Evolutionary conservation across 129 eudicot genomes (phyloP).

Genomic region (Pseudognaphalium luteoalbum): DNA sequence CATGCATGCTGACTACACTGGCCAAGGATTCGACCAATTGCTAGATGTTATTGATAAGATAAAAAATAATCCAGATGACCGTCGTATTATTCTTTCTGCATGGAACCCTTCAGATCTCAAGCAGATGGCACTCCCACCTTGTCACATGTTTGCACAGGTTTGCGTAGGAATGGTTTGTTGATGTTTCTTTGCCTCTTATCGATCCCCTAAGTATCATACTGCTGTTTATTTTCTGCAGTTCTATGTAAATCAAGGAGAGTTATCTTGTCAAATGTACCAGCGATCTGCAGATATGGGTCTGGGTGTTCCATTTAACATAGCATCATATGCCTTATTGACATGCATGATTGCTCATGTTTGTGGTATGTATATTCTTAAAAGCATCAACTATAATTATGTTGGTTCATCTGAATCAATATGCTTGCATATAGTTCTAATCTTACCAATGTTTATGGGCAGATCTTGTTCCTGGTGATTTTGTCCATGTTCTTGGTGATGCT

Average conservation of each 20-base stretch:
- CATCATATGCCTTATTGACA: slow-evolving; percentile 84
- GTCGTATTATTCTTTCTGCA: slow-evolving; percentile 88
- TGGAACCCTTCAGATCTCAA: slow-evolving; percentile 98
- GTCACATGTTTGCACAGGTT: slow-evolving; percentile 99
- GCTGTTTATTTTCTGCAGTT: slow-evolving; percentile 47
- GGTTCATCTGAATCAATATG: not conserved
- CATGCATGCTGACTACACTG: slow-evolving; percentile 93
- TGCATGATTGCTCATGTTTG: slow-evolving; percentile 98
- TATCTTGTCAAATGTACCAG: slow-evolving; percentile 98
- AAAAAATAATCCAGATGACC: slow-evolving; percentile 80
- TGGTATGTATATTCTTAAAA: slow-evolving; percentile 48
- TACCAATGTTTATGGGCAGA: slow-evolving; percentile 39
- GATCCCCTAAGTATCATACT: slow-evolving; percentile 2
- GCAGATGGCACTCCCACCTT: slow-evolving; percentile 95
- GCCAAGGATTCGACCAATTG: slow-evolving; percentile 93
- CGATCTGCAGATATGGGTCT: slow-evolving; percentile 99
- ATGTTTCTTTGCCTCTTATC: slow-evolving; percentile 3
- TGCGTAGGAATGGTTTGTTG: slow-evolving; percentile 10
- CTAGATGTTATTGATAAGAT: slow-evolving; percentile 79
- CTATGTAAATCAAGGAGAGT: slow-evolving; percentile 86
- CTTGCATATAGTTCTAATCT: not conserved
- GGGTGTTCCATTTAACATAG: slow-evolving; percentile 94
- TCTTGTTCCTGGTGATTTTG: slow-evolving; percentile 90
- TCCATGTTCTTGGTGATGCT: slow-evolving; percentile 85
- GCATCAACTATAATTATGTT: not conserved